Evolutionary conservation across 805 yeast species (phyloP).

Genomic region (Kluyveromyces siamensis): DNA sequence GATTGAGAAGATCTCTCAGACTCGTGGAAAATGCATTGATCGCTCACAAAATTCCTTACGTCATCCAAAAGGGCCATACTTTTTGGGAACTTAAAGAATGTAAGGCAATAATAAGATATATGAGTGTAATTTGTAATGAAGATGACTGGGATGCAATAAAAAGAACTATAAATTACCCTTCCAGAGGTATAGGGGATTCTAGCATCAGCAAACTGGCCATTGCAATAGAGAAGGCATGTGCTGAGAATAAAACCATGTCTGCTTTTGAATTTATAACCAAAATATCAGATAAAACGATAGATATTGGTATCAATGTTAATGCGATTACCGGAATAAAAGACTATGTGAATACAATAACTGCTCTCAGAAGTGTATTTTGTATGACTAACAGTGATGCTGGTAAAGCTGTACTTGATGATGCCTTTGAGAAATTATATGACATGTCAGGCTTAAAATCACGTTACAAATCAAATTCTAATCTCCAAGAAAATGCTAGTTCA

Average conservation of each 20-base stretch:
- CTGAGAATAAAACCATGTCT: slow-evolving; percentile 1
- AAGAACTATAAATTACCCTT: slow-evolving; percentile 50
- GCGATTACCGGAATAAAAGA: slow-evolving; percentile 14
- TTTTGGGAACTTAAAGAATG: slow-evolving; percentile 78
- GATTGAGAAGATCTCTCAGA: slow-evolving; percentile 56
- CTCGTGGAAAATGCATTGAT: slow-evolving; percentile 57
- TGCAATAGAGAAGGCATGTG: slow-evolving; percentile 8
- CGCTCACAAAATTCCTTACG: slow-evolving; percentile 49
- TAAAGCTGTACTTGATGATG: slow-evolving; percentile 6
- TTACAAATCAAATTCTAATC: background rate
- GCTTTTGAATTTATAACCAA: slow-evolving; percentile 11
- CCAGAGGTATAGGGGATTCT: slow-evolving; percentile 59
- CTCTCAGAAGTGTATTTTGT: slow-evolving; percentile 9
- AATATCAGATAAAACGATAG: slow-evolving; percentile 5
- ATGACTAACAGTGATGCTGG: background rate
- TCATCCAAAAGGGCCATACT: slow-evolving; percentile 61
- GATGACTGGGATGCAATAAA: slow-evolving; percentile 52
- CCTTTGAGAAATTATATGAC: slow-evolving; percentile 25
- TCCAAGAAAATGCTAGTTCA: background rate
- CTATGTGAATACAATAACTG: slow-evolving; percentile 18
- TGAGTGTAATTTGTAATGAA: slow-evolving; percentile 52
- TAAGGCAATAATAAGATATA: slow-evolving; percentile 47
- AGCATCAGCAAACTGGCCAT: slow-evolving; percentile 30
- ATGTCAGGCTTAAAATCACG: slow-evolving; percentile 14
- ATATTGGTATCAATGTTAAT: slow-evolving; percentile 10